A percentile compares a stretch with the other conserved stretches of the same genome.
Conservation (phyloP, 768 basidiomycete species). For the Psilocybe cubensis region DNA sequence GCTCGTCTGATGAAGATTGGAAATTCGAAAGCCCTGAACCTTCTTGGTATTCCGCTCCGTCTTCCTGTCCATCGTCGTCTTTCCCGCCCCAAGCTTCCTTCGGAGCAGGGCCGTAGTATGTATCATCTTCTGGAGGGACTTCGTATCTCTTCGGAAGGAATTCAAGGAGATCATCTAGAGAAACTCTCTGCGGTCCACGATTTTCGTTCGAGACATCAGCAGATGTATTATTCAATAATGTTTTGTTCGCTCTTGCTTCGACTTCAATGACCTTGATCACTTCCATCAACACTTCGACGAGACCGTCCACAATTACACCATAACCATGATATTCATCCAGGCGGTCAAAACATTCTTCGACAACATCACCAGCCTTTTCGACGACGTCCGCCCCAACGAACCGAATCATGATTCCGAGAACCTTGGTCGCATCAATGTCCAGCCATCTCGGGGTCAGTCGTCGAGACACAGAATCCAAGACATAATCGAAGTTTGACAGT, state of each 20-base stretch:
- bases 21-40: constrained; percentile 21
- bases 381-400: constrained; percentile 89
- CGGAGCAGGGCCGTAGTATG: constrained; percentile 64
- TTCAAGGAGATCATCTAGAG: constrained; percentile 54
- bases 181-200: constrained; percentile 27
- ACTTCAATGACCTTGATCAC: constrained; percentile 78
- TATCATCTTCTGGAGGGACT: constrained; percentile 39
- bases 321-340: constrained; percentile 97
- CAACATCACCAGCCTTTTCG: constrained; percentile 88
- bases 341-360: constrained; percentile 97
- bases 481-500: constrained; percentile 95
- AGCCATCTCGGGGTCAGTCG: constrained; percentile 81
- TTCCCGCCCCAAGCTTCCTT: constrained; percentile 54
- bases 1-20: constrained; percentile 42
- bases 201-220: constrained; percentile 12
- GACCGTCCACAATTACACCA: constrained; percentile 79
- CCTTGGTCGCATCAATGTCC: constrained; percentile 87
- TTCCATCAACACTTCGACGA: constrained; percentile 86
- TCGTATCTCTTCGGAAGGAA: constrained; percentile 66
- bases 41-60: neutral
- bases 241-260: constrained; percentile 41
- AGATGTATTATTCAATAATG: constrained; percentile 8
- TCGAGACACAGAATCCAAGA: constrained; percentile 87
- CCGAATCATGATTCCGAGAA: constrained; percentile 82
- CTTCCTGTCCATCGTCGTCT: constrained; percentile 18